A percentile compares a stretch with the other conserved stretches of the same genome.
phyloP scores from a whole-genome alignment of 768 basidiomycete species.

The Suillus occidentalis region DNA sequence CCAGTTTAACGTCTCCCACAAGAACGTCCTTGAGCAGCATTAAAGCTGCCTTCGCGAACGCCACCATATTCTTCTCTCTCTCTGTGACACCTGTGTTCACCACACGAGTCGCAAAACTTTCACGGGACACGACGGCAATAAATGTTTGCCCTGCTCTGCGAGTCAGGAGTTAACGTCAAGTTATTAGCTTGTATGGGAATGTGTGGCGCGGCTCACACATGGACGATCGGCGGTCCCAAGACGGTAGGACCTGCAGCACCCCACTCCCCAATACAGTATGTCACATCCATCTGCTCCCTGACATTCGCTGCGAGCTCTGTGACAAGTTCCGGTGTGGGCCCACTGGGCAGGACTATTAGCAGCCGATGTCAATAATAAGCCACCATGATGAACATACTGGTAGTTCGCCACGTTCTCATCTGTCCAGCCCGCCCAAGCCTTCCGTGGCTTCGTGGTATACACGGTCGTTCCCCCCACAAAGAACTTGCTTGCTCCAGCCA shows the following conservation, averaged over 20 bases:
- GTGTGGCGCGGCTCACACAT: constrained; percentile 8
- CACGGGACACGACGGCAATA: constrained; percentile 10
- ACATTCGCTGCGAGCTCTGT: constrained; percentile 15
- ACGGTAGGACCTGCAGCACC: constrained; percentile 21
- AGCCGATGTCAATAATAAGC: not conserved
- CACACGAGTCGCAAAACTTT: constrained; percentile 14
- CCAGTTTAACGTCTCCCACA: not conserved
- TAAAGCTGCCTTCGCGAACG: constrained; percentile 17
- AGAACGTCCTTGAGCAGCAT: constrained; percentile 16
- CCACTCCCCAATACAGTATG: constrained; percentile 21
- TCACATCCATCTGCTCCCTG: constrained; percentile 13
- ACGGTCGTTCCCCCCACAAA: constrained; percentile 19
- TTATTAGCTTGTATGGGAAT: not conserved
- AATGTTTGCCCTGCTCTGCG: constrained; percentile 12
- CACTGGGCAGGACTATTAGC: constrained; percentile 10
- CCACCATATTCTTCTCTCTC: constrained; percentile 21
- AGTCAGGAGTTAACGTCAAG: not conserved
- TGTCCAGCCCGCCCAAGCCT: constrained; percentile 20
- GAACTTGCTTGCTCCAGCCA: constrained; percentile 20
- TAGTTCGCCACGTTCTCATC: constrained; percentile 16
- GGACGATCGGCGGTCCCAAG: constrained; percentile 1
- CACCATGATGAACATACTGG: constrained; percentile 6
- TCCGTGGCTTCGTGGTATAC: constrained; percentile 16
- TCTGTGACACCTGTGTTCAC: constrained; percentile 15
- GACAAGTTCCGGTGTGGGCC: constrained; percentile 20